These are phyloP conservation scores for Penicillium desertorum DNA, from an alignment of 495 filamentous ascomycete genomes.

Conservation along the genomic window DNA sequence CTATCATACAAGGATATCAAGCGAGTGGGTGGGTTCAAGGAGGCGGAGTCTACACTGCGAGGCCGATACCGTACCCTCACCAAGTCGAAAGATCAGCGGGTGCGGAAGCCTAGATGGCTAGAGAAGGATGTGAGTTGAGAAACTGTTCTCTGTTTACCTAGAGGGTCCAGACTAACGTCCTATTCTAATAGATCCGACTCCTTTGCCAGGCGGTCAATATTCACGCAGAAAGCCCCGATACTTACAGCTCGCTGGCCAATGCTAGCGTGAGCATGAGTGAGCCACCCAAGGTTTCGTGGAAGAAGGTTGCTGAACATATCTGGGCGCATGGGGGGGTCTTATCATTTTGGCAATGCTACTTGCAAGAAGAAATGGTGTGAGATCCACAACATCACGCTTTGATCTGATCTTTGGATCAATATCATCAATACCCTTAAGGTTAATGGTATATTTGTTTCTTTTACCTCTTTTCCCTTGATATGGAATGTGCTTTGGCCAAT, in stretches of 20 bases:
- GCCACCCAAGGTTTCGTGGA: slow-evolving; percentile 71
- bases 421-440: background rate
- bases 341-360: slow-evolving; percentile 82
- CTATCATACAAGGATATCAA: slow-evolving; percentile 82
- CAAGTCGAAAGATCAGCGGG: slow-evolving; percentile 69
- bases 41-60: slow-evolving; percentile 85
- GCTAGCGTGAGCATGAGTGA: slow-evolving; percentile 8
- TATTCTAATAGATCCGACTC: slow-evolving; percentile 31
- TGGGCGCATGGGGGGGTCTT: slow-evolving; percentile 66
- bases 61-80: slow-evolving; percentile 78
- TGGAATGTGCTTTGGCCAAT: background rate
- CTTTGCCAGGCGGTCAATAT: slow-evolving; percentile 36
- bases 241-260: background rate
- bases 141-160: background rate
- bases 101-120: slow-evolving; percentile 77
- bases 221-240: slow-evolving; percentile 32
- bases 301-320: slow-evolving; percentile 75
- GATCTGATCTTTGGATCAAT: background rate
- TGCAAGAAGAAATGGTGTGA: slow-evolving; percentile 77
- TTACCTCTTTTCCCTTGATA: background rate
- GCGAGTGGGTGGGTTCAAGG: slow-evolving; percentile 58
- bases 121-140: slow-evolving; percentile 68
- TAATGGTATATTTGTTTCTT: background rate
- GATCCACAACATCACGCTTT: slow-evolving; percentile 28
- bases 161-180: slow-evolving; percentile 15